Percentiles rank a stretch among this genome's conserved stretches.
These are phyloP conservation scores for Alternaria consortialis DNA, from an alignment of 2,329 filamentous ascomycete genomes.

Conservation along the genomic window DNA sequence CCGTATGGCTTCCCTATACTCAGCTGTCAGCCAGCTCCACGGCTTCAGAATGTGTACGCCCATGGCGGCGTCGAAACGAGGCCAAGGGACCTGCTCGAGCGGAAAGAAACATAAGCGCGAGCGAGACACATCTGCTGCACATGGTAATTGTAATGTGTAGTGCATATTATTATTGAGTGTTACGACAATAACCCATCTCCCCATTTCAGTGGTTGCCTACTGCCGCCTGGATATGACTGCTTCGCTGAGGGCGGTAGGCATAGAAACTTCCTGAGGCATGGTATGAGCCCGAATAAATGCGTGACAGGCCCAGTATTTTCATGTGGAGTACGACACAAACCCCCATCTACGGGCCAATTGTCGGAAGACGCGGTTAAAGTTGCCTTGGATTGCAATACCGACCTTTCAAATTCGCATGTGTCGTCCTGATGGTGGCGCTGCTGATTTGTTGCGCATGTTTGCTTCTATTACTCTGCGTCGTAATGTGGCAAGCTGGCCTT, in stretches of 20 bases:
- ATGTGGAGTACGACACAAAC: no score
- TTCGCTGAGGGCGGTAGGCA: no score
- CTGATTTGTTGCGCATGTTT: background rate
- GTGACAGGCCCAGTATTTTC: no score
- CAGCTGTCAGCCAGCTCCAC: background rate
- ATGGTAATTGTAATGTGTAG: no score
- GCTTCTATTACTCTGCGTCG: background rate
- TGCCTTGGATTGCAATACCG: background rate
- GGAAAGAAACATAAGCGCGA: background rate
- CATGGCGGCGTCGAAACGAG: background rate
- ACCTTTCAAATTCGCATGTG: background rate
- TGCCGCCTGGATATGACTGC: background rate
- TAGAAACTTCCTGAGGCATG: no score
- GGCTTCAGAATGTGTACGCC: background rate
- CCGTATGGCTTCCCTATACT: background rate
- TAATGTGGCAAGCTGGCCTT: background rate
- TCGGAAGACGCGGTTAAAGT: background rate
- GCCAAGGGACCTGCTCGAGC: background rate
- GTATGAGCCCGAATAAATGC: no score
- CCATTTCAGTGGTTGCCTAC: background rate
- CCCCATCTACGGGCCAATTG: accelerated
- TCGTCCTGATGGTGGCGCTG: background rate
- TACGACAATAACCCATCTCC: background rate
- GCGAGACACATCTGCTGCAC: background rate
- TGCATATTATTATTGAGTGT: background rate